Evolutionary conservation across 306 rosid genomes (phyloP), one percentile per base, ranked within the genome.

Genomic region (Trifolium repens): DNA sequence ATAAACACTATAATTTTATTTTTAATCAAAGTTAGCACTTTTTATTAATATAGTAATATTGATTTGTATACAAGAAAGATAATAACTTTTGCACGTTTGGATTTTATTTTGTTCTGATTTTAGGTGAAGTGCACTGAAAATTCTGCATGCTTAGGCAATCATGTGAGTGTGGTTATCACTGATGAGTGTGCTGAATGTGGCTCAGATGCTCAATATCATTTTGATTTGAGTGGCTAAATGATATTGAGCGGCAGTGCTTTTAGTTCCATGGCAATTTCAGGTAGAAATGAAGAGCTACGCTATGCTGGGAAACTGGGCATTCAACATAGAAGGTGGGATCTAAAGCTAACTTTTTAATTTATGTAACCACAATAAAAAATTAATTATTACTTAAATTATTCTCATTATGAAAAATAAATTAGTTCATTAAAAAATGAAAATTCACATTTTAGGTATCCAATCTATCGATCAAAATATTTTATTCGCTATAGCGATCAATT

Each of bases 161-260:
- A 88, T 0, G 96, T 78, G 70, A 87, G 54, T 0, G 89, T 94
- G 52, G 88, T 88, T 0, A 87, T 91, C 77, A 94, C 93, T 0
- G 98, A 94, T 80, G 84, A 84, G 62, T 91, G 97, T 58, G 91
- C 82, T 0, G 93, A 86, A 1, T 91, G 96, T 47, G 85, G 81
- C 5, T 73, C 89, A 53, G 77, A 69, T 4, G 69, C 81, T 8
- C 78, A 86, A 4, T 84, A 76, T 82, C 96, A 88, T 61, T 94
- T 94, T 65, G 98, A 94, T 76, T 76, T 94, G 74, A 94, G 98
- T 39, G 97, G n/a, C n/a, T n/a, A n/a, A n/a, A n/a, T n/a, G n/a
- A n/a, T n/a, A n/a, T n/a, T n/a, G n/a, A n/a, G n/a, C n/a, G n/a
- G 97, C 26, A 79, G 66, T 57, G 90, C 98, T 22, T 91, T 91